Conservation (phyloP, 2,329 filamentous ascomycete genomes). For the Colletotrichum nymphaeae region DNA sequence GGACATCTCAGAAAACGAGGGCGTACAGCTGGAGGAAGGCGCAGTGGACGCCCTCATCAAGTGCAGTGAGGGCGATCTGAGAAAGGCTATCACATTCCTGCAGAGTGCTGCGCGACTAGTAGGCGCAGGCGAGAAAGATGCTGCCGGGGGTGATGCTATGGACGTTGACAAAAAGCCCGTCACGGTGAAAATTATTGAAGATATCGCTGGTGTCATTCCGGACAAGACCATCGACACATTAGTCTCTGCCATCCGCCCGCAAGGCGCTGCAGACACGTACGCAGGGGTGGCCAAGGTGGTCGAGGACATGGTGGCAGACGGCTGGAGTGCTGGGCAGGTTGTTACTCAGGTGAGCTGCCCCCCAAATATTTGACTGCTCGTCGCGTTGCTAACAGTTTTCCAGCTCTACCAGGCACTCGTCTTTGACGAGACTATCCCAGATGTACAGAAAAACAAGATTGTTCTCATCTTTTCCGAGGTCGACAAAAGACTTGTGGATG, state of each 20-base stretch:
- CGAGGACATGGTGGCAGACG: conserved; percentile 92
- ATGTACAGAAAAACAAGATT: conserved; percentile 91
- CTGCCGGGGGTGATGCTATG: conserved; percentile 70
- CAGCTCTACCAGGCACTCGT: conserved; percentile 86
- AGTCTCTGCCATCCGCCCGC: conserved; percentile 80
- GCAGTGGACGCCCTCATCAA: conserved; percentile 86
- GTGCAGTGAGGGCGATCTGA: conserved; percentile 92
- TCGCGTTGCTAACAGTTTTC: conserved; percentile 17
- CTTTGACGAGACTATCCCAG: conserved; percentile 84
- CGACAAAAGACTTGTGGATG: conserved; percentile 94
- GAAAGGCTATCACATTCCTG: conserved; percentile 95
- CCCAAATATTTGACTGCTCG: background rate
- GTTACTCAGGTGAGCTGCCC: conserved; percentile 74
- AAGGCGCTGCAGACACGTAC: conserved; percentile 73
- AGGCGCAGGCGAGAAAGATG: conserved; percentile 68
- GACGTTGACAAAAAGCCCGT: conserved; percentile 71
- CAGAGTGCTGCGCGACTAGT: conserved; percentile 94
- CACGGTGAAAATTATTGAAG: conserved; percentile 85
- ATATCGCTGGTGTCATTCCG: conserved; percentile 96
- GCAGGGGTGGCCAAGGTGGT: conserved; percentile 81
- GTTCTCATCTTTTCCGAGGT: conserved; percentile 91
- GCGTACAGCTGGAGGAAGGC: conserved; percentile 79
- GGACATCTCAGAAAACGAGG: conserved; percentile 85
- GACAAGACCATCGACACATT: conserved; percentile 76
- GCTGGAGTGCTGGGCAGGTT: conserved; percentile 94